A percentile compares a stretch with the other conserved stretches of the same genome.
phyloP scores from a whole-genome alignment of 169 alveolate species.

The Babesia caballi region DNA sequence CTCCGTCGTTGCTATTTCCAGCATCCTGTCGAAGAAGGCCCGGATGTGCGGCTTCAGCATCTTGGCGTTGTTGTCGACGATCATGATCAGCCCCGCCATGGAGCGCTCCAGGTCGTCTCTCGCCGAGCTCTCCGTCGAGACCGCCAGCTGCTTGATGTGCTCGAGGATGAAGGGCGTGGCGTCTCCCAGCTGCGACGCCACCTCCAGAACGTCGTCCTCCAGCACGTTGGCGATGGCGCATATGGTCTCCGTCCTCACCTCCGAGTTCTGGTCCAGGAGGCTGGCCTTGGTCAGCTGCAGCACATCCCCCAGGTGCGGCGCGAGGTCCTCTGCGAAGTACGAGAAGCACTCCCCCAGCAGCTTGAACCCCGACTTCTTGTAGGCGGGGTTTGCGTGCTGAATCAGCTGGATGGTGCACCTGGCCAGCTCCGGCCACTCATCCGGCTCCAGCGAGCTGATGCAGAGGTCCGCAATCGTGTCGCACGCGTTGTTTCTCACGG shows the following conservation, averaged over 20 bases:
- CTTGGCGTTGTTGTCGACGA: constrained; percentile 75
- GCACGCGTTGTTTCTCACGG: constrained; percentile 71
- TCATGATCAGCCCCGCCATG: constrained; percentile 68
- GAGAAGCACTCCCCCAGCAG: constrained; percentile 69
- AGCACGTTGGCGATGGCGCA: constrained; percentile 66
- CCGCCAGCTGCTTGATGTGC: constrained; percentile 64
- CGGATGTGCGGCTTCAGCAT: constrained; percentile 62
- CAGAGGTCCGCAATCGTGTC: constrained; percentile 74
- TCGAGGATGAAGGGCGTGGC: constrained; percentile 70
- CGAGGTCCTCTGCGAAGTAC: constrained; percentile 65
- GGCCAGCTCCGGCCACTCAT: constrained; percentile 78
- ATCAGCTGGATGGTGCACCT: constrained; percentile 66
- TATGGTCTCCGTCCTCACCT: constrained; percentile 72
- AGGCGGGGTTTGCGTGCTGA: constrained; percentile 65
- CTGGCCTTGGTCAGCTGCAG: constrained; percentile 64
- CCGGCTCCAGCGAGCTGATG: constrained; percentile 45
- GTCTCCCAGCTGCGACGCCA: constrained; percentile 62
- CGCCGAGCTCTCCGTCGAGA: constrained; percentile 63
- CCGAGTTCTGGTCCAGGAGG: constrained; percentile 56
- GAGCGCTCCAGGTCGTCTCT: constrained; percentile 75
- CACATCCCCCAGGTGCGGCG: constrained; percentile 51
- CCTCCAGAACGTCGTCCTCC: constrained; percentile 59
- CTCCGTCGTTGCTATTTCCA: constrained; percentile 62
- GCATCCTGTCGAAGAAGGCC: constrained; percentile 64
- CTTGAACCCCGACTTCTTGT: constrained; percentile 72